These are phyloP conservation scores for Prunella vulgaris DNA, from an alignment of 257 asterid species.

Conservation along the genomic window DNA sequence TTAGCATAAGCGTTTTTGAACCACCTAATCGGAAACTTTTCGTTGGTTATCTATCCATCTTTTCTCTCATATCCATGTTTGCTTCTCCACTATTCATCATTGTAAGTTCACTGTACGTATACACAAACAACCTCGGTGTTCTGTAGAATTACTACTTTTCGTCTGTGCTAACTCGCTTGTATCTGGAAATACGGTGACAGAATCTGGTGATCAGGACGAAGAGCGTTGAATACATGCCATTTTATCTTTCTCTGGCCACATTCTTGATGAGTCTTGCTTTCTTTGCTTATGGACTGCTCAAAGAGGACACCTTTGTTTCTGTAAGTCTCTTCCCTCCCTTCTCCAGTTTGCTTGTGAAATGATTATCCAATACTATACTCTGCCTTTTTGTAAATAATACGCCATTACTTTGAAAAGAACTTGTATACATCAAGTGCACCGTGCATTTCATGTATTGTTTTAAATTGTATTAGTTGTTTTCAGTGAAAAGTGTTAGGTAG, in stretches of 20 bases:
- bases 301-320: constrained; percentile 55
- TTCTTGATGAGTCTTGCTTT: constrained; percentile 79
- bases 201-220: constrained; percentile 76
- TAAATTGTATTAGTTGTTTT: not conserved
- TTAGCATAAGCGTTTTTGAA: constrained; percentile 53
- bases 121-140: not conserved
- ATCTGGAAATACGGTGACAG: constrained; percentile 30
- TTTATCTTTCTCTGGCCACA: constrained; percentile 78
- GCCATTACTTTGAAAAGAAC: not conserved
- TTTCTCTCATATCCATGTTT: constrained; percentile 79
- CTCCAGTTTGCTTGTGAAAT: not conserved
- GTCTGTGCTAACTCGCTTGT: constrained; percentile 2
- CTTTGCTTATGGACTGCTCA: constrained; percentile 73
- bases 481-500: not conserved
- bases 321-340: constrained; percentile 37
- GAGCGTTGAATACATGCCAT: constrained; percentile 89
- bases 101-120: constrained; percentile 36
- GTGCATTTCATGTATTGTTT: not conserved
- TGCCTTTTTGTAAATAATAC: not conserved
- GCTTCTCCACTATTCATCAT: constrained; percentile 82
- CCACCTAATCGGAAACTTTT: constrained; percentile 64
- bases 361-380: not conserved
- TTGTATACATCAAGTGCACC: not conserved
- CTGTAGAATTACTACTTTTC: not conserved
- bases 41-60: constrained; percentile 64